Base-by-base conservation (phyloP, 257 asterid species). In the Nemophila menziesii region DNA sequence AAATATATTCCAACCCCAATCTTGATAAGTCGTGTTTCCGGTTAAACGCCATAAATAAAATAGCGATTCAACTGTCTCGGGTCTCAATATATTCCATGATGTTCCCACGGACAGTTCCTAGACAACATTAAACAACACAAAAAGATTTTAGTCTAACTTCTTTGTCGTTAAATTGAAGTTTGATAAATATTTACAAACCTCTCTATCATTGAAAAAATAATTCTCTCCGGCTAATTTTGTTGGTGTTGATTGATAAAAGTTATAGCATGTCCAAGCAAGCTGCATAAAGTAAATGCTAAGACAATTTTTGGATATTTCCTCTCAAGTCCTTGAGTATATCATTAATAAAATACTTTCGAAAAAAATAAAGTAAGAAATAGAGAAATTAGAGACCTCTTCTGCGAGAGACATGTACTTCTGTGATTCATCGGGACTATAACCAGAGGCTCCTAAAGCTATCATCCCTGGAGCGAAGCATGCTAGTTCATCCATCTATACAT, bases 401-500 rank as follows among this genome's bases (percentile, higher is more conserved):
- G 99, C 96, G 60, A 92, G 64, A 3, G 94, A 63, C 39, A 92
- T 54, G 57, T 57, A 74, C 60, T 75, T 79, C 67, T 75, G 74
- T 43, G 96, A 73, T 50, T 92, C 93, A 21, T 77, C 86, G 50
- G 94, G 77, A 57, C 72, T 69, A 71, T 79, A 92, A 62, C 92
- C 99, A 55, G 75, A 63, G 55, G 99, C 71, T 43, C 99, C 99
- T 65, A 92, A 56, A 38, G 96, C 99, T 52, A 92, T 42, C 99
- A 92, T 92, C 49, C 99, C 99, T 39, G 99, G 99, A 52, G 99
- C 96, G 68, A 92, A 92, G 67, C 99, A 92, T 33, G 99, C 99
- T 49, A 92, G 82, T 70, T 92, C 96, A 71, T 86, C 99, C 96
- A 86, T 92, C 96, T 92, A 89, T 61, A 66, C 20, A 48, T 33